Conservation (phyloP, 805 yeast species). For the Pachysolen tannophilus region DNA sequence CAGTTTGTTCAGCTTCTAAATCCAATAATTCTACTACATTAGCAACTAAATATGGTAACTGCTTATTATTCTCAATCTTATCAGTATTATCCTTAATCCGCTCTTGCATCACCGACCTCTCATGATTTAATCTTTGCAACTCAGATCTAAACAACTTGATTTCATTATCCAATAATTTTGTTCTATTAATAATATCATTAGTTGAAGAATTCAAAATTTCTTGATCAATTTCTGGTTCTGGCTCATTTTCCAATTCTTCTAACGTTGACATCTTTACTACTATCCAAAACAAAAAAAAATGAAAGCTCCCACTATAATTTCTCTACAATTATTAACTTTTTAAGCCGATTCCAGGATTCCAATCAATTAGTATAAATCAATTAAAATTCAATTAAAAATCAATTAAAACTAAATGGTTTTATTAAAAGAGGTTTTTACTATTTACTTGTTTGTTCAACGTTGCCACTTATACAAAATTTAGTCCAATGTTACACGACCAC, state of each 20-base stretch:
- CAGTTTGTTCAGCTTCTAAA: constrained; percentile 70
- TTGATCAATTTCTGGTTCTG: constrained; percentile 60
- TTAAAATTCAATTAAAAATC: too few relatives aligned
- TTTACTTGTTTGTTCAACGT: constrained; percentile 3
- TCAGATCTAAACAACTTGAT: constrained; percentile 93
- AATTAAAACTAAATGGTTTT: too few relatives aligned
- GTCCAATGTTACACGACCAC: constrained; percentile 5
- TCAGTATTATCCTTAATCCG: constrained; percentile 94
- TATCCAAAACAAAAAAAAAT: too few relatives aligned
- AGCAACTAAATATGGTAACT: constrained; percentile 92
- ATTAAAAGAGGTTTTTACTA: too few relatives aligned
- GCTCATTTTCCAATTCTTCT: constrained; percentile 63
- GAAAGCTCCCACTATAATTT: too few relatives aligned
- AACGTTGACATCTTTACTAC: constrained; percentile 58
- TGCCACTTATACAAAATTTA: constrained; percentile 6
- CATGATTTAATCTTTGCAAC: constrained; percentile 83
- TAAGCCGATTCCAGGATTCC: too few relatives aligned
- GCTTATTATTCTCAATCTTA: constrained; percentile 91
- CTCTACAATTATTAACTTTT: too few relatives aligned
- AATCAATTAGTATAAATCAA: too few relatives aligned
- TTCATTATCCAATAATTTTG: constrained; percentile 86
- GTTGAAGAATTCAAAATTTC: constrained; percentile 77
- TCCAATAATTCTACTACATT: constrained; percentile 93
- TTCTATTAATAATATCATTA: constrained; percentile 75
- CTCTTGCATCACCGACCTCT: constrained; percentile 85